Evolutionary conservation across 306 rosid genomes (phyloP).

Genomic region (Pterocarpus macrocarpus): DNA sequence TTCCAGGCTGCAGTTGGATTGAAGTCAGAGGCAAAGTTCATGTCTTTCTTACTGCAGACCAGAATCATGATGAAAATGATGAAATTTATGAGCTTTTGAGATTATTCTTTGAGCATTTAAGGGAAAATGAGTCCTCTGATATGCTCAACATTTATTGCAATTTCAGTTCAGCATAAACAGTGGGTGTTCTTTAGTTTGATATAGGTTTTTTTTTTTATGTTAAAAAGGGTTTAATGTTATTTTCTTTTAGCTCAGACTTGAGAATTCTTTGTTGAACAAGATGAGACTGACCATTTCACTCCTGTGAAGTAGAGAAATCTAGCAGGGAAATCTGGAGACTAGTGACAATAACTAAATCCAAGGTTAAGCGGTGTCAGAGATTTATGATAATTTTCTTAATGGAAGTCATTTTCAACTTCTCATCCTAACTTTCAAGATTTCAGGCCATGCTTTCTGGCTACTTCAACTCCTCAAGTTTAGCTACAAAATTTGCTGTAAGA

Average conservation of each 20-base stretch:
- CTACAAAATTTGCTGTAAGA: conserved; percentile 3
- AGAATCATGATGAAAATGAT: conserved; percentile 60
- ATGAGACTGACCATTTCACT: conserved; percentile 1
- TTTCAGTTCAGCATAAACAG: conserved; percentile 37
- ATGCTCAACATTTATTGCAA: conserved; percentile 42
- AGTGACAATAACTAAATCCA: background rate
- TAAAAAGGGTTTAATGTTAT: conserved; percentile 12
- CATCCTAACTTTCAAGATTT: conserved; percentile 7
- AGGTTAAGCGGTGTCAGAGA: background rate
- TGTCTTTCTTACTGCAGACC: conserved; percentile 70
- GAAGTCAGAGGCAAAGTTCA: conserved; percentile 72
- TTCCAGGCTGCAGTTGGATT: conserved; percentile 96
- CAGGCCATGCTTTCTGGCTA: background rate
- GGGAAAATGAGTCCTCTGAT: conserved; percentile 59
- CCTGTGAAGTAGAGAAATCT: background rate
- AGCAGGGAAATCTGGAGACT: background rate
- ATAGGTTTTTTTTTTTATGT: conserved; percentile 18
- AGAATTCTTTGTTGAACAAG: conserved; percentile 5
- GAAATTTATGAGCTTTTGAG: conserved; percentile 60
- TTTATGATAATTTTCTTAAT: background rate
- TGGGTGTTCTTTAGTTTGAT: conserved; percentile 12
- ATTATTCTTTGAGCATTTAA: conserved; percentile 54
- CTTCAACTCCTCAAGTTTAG: conserved; percentile 25
- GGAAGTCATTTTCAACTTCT: conserved; percentile 16
- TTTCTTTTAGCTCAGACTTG: conserved; percentile 17